These are phyloP conservation scores for Alternaria arbusti DNA, from an alignment of 2,329 filamentous ascomycete genomes.

Conservation along the genomic window DNA sequence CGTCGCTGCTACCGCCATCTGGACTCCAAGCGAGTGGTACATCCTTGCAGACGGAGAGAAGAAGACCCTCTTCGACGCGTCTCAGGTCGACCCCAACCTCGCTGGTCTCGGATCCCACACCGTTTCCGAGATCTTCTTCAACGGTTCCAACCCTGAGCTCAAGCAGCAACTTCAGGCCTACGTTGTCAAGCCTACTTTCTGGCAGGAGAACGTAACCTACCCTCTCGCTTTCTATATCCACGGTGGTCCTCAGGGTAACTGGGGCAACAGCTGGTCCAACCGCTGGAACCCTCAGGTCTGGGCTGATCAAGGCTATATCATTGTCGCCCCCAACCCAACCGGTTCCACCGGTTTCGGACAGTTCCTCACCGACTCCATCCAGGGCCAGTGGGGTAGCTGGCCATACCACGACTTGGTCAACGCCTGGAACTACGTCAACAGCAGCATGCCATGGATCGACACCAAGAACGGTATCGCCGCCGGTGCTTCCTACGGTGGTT, in stretches of 20 bases:
- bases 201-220: slow-evolving; percentile 74
- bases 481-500: slow-evolving; percentile 63
- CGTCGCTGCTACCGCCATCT: slow-evolving; percentile 39
- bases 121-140: slow-evolving; percentile 74
- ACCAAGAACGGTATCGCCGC: slow-evolving; percentile 73
- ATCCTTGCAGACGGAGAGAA: slow-evolving; percentile 40
- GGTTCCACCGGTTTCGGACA: slow-evolving; percentile 87
- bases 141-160: slow-evolving; percentile 62
- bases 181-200: slow-evolving; percentile 68
- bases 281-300: slow-evolving; percentile 87
- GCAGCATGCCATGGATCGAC: slow-evolving; percentile 71
- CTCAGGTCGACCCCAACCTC: slow-evolving; percentile 66
- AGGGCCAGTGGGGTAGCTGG: slow-evolving; percentile 81
- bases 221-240: slow-evolving; percentile 81
- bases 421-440: slow-evolving; percentile 75
- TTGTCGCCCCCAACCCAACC: slow-evolving; percentile 81
- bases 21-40: slow-evolving; percentile 45
- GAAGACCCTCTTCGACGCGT: slow-evolving; percentile 62
- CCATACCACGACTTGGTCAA: slow-evolving; percentile 85
- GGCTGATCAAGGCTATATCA: slow-evolving; percentile 86
- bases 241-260: slow-evolving; percentile 80
- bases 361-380: slow-evolving; percentile 76
- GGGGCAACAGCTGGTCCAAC: slow-evolving; percentile 77
- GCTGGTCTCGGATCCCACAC: slow-evolving; percentile 70
- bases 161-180: slow-evolving; percentile 70